Evolutionary conservation across 2,329 filamentous ascomycete species (phyloP).

Genomic region (Botrytis hyacinthi): DNA sequence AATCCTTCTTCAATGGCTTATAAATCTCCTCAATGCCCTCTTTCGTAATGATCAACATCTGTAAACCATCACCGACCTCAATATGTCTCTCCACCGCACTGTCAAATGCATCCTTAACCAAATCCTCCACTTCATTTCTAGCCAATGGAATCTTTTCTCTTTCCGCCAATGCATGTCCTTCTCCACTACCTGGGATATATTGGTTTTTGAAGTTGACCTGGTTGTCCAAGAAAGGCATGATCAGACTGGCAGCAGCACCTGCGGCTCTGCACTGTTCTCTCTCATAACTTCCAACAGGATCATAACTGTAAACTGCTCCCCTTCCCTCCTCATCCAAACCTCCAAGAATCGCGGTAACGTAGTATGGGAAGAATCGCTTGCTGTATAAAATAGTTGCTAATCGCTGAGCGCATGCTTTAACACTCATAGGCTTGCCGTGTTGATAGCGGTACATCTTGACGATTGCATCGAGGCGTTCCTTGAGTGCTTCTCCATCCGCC

Average conservation of each 20-base stretch:
- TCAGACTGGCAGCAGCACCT: slow-evolving; percentile 86
- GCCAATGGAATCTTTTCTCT: slow-evolving; percentile 68
- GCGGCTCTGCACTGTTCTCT: slow-evolving; percentile 93
- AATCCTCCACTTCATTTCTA: slow-evolving; percentile 70
- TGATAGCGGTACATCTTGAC: slow-evolving; percentile 99
- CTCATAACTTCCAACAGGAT: slow-evolving; percentile 97
- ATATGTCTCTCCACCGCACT: slow-evolving; percentile 98
- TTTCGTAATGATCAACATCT: slow-evolving; percentile 90
- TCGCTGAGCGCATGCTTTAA: slow-evolving; percentile 91
- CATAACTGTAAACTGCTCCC: slow-evolving; percentile 94
- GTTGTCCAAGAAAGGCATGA: slow-evolving; percentile 99
- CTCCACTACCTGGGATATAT: slow-evolving; percentile 82
- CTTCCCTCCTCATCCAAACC: slow-evolving; percentile 92
- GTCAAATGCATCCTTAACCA: slow-evolving; percentile 97
- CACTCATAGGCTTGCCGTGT: slow-evolving; percentile 93
- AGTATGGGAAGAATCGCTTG: slow-evolving; percentile 99
- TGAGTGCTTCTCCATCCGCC: slow-evolving; percentile 88
- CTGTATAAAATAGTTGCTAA: slow-evolving; percentile 93
- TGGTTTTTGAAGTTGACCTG: slow-evolving; percentile 99
- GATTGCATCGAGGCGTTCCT: slow-evolving; percentile 88
- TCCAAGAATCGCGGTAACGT: slow-evolving; percentile 89
- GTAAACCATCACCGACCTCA: slow-evolving; percentile 93
- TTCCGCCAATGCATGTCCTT: slow-evolving; percentile 76
- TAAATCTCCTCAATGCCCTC: slow-evolving; percentile 86
- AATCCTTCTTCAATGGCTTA: slow-evolving; percentile 86